Percentiles rank a stretch among this genome's conserved stretches.
Evolutionary conservation across 805 yeast genomes (phyloP).

Genomic region (Jamesozyma rosinii): DNA sequence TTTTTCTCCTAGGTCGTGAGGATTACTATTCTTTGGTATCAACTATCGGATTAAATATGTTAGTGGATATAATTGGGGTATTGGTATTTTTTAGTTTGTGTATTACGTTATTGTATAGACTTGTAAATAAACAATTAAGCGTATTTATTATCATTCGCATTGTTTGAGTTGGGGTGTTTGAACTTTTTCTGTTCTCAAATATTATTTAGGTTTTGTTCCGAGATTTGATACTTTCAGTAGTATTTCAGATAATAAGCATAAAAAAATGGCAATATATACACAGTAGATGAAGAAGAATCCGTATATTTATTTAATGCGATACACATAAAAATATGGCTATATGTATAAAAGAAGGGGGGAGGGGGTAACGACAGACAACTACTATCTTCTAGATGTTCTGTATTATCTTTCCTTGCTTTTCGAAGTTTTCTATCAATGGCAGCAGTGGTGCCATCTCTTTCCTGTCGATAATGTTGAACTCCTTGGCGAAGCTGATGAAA

Average conservation of each 20-base stretch:
- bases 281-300: too few species aligned
- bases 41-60: neutral
- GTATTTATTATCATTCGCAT: too few species aligned
- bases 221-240: too few species aligned
- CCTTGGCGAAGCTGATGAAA: constrained; percentile 76
- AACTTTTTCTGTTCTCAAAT: neutral
- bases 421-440: constrained; percentile 70
- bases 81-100: too few species aligned
- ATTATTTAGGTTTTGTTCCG: neutral
- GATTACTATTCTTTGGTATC: too few species aligned
- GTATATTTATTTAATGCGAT: neutral
- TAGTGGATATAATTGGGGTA: neutral
- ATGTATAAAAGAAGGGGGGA: neutral
- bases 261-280: too few species aligned
- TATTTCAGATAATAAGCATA: too few species aligned
- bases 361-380: neutral
- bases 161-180: too few species aligned
- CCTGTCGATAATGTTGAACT: constrained; percentile 71
- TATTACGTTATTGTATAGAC: too few species aligned
- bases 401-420: constrained; percentile 74
- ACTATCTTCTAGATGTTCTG: neutral
- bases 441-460: constrained; percentile 71
- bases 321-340: neutral
- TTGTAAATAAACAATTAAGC: neutral
- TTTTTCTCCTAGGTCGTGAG: constrained; percentile 44